Base-by-base conservation (phyloP, 2,329 filamentous ascomycete genomes). In the Colletotrichum tamarilloi region DNA sequence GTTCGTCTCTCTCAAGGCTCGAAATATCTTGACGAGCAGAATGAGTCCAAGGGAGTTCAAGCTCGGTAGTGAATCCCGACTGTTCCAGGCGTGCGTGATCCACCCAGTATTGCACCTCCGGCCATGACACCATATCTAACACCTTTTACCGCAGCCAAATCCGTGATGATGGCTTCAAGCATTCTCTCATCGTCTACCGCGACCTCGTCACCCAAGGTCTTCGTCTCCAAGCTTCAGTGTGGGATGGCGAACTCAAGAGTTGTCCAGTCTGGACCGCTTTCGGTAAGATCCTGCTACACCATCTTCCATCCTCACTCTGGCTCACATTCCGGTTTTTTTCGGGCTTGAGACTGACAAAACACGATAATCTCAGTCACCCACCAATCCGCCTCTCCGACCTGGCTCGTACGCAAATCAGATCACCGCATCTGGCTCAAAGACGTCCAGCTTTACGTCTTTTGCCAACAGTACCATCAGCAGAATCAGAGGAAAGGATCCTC, bases 211-310 rank as follows among this genome's bases (percentile, higher is more conserved):
- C 86, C 1, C 80, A 82, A 11, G 86, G 86, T 2, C 70, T 88
- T 2, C 87, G 90, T 14, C 85, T 92, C 0, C 89, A 91, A 60
- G 88, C 89, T 14, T 84, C 87, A 1, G 85, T 90, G 0, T 87
- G 85, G 83, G 85, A 87, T n/a, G 90, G 89, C 2, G 85, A 87
- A 64, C 77, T 91, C 62, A 83, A 82, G 35, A 83, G 83, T 63
- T 90, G 88, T 76, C 90, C 90, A 1, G 85, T 92, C 9, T 92
- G 90, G 90, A 92, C 90, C 2, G 90, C 90, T 2, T 92, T 92
- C 76, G 82, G 90, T 91, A 82, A 30, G 86, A 35, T 35, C 38
- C 62, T 28, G 8, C 24, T 19, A 12, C 12, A 6, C 12, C 16
- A 11, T 52, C 42, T 8, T n/a, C 66, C 2, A 35, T 28, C 12